Base-by-base conservation (phyloP, 495 filamentous ascomycete species). In the Penicillium bovifimosum region DNA sequence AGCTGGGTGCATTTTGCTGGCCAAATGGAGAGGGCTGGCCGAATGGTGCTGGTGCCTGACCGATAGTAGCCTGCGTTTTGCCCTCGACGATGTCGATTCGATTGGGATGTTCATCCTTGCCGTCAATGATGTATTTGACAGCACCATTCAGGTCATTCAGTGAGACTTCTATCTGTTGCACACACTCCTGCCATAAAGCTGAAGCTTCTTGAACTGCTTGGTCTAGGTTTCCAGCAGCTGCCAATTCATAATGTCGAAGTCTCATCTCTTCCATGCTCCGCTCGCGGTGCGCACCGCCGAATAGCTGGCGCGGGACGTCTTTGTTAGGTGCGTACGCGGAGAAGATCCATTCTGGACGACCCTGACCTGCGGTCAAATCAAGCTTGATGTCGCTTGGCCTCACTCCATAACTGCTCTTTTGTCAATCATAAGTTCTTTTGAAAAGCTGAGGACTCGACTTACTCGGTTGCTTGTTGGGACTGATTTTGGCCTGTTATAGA, bases 201-300 rank as follows among this genome's bases (percentile, higher is more conserved):
- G 78, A 70, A 41, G 88, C 82, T 57, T 91, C 82, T 59, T 83
- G 77, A 11, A 90, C 74, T 9, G 87, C 87, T 50, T 77, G 74
- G 52, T 85, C 70, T 34, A 76, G 66, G 55, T 86, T 88, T 5
- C 85, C 85, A 13, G 79, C 51, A 14, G 79, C 75, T 29, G 69
- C 60, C 7, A 75, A 74, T 47, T 81, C 66, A 59, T 90, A 82
- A 70, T 86, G 85, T 17, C 81, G 77, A 11, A 91, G 44, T 47
- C 89, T 79, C 43, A 91, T 74, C 62, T 96, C 91, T 66, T 96
- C 90, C 32, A 84, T 83, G 60, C 88, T 92, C 57, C 88, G 83
- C 66, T 96, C 91, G 17, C 87, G 75, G n/a, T 78, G 74, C 38
- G 77, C 76, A 6, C 89, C 89, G 16, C 88, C 90, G 59, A 95